Percentiles rank a stretch among this genome's conserved stretches.
These are phyloP conservation scores for Penicillium carneum DNA, from an alignment of 2,329 filamentous ascomycete species.

Conservation along the genomic window DNA sequence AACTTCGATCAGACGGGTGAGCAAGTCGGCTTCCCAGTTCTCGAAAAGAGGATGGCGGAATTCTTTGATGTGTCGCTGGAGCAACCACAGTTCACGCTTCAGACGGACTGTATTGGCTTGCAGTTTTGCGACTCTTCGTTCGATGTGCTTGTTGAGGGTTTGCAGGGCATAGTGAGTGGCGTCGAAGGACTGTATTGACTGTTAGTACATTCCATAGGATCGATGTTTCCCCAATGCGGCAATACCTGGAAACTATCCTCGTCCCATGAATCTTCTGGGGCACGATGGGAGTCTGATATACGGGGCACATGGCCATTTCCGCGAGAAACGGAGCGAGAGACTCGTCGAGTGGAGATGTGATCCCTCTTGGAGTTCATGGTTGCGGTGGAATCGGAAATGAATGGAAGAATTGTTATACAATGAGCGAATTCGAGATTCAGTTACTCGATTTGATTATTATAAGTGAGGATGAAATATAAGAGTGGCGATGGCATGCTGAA, in stretches of 20 bases:
- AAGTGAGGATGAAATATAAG: neutral
- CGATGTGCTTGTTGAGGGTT: slow-evolving; percentile 39
- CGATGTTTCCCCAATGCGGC: neutral
- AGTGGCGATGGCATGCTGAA: slow-evolving; percentile 2
- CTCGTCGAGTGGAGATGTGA: neutral
- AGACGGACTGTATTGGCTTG: slow-evolving; percentile 32
- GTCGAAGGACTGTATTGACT: slow-evolving; percentile 29
- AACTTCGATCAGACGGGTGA: slow-evolving; percentile 47
- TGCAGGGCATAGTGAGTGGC: slow-evolving; percentile 33
- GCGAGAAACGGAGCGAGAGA: slow-evolving; percentile 10
- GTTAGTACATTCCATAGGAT: neutral
- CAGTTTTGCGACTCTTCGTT: slow-evolving; percentile 36
- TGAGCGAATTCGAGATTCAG: slow-evolving; percentile 7
- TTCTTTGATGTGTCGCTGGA: slow-evolving; percentile 38
- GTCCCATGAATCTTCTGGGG: slow-evolving; percentile 7
- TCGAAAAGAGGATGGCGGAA: slow-evolving; percentile 39
- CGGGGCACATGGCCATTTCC: neutral
- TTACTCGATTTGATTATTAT: neutral
- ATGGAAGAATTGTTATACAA: slow-evolving; percentile 4
- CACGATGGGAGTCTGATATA: neutral
- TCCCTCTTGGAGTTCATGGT: neutral
- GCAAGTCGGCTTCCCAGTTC: slow-evolving; percentile 48
- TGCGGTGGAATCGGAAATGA: slow-evolving; percentile 5
- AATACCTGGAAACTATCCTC: slow-evolving; percentile 16
- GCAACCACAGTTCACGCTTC: slow-evolving; percentile 36